These are phyloP conservation scores for Cryptosporidium tyzzeri DNA, from an alignment of 169 alveolate genomes.

Conservation along the genomic window DNA sequence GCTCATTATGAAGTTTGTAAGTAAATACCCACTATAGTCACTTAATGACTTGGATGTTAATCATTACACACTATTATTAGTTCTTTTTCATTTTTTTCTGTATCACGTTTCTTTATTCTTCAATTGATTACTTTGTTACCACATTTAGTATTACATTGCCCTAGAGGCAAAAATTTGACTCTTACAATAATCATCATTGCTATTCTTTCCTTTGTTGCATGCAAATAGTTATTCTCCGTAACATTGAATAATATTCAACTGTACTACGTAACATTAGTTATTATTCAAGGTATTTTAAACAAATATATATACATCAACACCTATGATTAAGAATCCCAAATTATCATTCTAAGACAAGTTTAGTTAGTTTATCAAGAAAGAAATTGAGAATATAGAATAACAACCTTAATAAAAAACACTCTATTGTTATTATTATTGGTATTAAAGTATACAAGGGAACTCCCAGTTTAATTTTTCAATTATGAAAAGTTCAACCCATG, in stretches of 20 bases:
- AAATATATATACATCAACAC: too few species aligned
- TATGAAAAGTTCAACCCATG: neutral
- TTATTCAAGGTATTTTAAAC: too few species aligned
- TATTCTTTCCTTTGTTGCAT: too few species aligned
- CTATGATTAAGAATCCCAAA: neutral
- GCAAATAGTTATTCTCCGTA: too few species aligned
- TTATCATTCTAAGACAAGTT: neutral
- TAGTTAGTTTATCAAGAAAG: neutral
- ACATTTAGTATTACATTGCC: too few species aligned
- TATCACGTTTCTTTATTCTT: neutral
- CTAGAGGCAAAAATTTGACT: too few species aligned
- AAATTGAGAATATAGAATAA: conserved; percentile 6
- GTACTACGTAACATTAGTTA: too few species aligned
- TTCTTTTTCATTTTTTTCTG: too few species aligned
- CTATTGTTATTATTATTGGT: conserved; percentile 4
- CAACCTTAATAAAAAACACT: conserved; percentile 36
- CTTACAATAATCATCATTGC: too few species aligned
- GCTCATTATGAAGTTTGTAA: neutral
- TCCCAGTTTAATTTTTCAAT: neutral
- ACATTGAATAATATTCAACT: too few species aligned
- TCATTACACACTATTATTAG: neutral
- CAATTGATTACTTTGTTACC: neutral
- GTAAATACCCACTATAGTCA: neutral
- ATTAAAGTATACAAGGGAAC: neutral
- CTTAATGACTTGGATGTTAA: neutral